A percentile compares a stretch with the other conserved stretches of the same genome.
Conservation (phyloP, 805 yeast species). For the Sugiyamaella floridensis region DNA sequence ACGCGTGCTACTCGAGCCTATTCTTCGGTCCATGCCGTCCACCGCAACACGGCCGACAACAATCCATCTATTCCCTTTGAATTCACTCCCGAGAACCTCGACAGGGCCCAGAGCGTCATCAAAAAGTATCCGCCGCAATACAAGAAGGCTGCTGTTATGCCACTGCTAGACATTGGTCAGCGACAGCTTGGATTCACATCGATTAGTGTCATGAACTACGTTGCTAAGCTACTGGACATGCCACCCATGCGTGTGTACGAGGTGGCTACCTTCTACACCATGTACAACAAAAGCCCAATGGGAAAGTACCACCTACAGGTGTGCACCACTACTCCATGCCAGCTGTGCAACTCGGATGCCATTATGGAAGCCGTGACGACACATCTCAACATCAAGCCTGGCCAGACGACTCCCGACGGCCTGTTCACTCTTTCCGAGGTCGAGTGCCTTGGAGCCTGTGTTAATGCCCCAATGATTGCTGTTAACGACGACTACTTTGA, state of each 20-base stretch:
- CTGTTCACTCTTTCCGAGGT: conserved; percentile 79
- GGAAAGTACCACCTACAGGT: conserved; percentile 79
- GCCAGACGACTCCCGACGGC: conserved; percentile 69
- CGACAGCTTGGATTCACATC: conserved; percentile 83
- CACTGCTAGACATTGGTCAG: conserved; percentile 77
- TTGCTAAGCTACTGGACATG: conserved; percentile 74
- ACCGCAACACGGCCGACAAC: conserved; percentile 64
- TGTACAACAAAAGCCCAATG: conserved; percentile 82
- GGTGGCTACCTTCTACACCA: conserved; percentile 87
- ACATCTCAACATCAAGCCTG: conserved; percentile 60
- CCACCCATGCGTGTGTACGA: conserved; percentile 94
- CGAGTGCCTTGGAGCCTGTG: conserved; percentile 89
- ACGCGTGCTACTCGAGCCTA: background rate
- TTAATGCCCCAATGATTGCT: conserved; percentile 84
- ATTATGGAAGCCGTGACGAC: conserved; percentile 62
- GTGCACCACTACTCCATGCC: conserved; percentile 88
- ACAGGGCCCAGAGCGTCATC: conserved; percentile 64
- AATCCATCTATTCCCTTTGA: conserved; percentile 65
- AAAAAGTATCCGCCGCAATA: conserved; percentile 81
- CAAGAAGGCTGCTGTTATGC: conserved; percentile 85
- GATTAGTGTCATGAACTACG: conserved; percentile 82
- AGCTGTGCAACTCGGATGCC: conserved; percentile 75
- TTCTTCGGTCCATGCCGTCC: conserved; percentile 41
- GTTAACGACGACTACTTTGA: conserved; percentile 77
- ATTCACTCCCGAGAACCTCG: conserved; percentile 56